Conservation (phyloP, 1,284 basidiomycete genomes). For the Tilletia walkeri region DNA sequence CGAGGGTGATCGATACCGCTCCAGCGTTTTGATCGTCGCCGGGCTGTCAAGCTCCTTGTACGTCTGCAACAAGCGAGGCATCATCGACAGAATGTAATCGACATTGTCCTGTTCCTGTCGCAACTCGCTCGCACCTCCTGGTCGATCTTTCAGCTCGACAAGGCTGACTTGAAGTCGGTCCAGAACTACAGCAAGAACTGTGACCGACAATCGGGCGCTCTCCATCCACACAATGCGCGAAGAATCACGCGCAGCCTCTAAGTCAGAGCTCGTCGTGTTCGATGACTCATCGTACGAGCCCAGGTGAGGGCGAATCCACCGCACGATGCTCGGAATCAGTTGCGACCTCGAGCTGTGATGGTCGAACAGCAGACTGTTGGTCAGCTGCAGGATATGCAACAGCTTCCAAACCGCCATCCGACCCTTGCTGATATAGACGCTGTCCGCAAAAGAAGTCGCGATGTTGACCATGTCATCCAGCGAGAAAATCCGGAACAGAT, state of each 20-base stretch:
- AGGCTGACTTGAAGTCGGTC: conserved; percentile 82
- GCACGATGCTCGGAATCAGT: conserved; percentile 80
- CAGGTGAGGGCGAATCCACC: conserved; percentile 92
- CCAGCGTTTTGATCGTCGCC: conserved; percentile 68
- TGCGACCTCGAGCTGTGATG: conserved; percentile 73
- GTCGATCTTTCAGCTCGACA: neutral
- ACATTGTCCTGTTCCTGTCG: conserved; percentile 86
- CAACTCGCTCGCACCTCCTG: conserved; percentile 19
- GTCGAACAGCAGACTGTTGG: conserved; percentile 83
- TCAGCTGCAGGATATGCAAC: conserved; percentile 86
- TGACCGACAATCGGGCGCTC: conserved; percentile 69
- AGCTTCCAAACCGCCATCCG: conserved; percentile 88
- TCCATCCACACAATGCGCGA: conserved; percentile 87
- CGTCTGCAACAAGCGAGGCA: conserved; percentile 81
- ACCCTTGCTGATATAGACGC: conserved; percentile 74
- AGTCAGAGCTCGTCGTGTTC: conserved; percentile 26
- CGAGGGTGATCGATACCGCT: conserved; percentile 64
- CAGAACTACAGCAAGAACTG: conserved; percentile 72
- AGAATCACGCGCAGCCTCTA: conserved; percentile 53
- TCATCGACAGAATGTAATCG: conserved; percentile 78
- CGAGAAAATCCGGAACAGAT: conserved; percentile 60
- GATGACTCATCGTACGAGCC: conserved; percentile 71
- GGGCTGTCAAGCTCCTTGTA: conserved; percentile 77
- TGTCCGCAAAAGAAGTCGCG: conserved; percentile 79
- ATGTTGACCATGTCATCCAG: conserved; percentile 57